Conservation (phyloP, 2,329 filamentous ascomycete genomes). For the Colletotrichum sp. region DNA sequence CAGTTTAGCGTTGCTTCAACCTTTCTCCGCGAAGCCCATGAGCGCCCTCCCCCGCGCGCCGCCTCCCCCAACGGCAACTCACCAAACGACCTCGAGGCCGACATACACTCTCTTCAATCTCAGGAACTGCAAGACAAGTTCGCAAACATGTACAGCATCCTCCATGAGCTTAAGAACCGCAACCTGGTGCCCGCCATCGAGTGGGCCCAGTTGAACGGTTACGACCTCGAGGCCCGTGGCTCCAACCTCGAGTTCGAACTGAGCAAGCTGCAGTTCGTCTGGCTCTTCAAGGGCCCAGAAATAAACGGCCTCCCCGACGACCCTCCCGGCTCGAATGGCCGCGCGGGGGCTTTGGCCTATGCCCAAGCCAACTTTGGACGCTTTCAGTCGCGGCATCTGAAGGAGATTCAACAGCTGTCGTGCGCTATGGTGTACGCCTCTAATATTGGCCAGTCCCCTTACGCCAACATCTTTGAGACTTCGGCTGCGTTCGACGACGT, state of each 20-base stretch:
- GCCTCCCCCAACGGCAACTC: conserved; percentile 7
- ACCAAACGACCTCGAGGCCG: conserved; percentile 30
- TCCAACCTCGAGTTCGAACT: conserved; percentile 97
- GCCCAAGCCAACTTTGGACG: conserved; percentile 74
- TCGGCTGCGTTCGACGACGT: conserved; percentile 81
- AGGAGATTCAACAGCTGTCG: conserved; percentile 81
- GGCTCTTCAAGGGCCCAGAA: conserved; percentile 74
- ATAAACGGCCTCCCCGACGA: conserved; percentile 62
- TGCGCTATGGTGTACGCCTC: conserved; percentile 80
- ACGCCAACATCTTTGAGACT: conserved; percentile 78
- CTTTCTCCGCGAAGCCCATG: conserved; percentile 76
- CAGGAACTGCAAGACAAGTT: conserved; percentile 81
- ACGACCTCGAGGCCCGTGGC: conserved; percentile 76
- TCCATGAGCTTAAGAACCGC: conserved; percentile 75
- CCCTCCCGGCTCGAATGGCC: conserved; percentile 51
- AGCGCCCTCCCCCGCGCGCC: conserved; percentile 31
- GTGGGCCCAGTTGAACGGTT: conserved; percentile 79
- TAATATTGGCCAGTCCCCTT: conserved; percentile 80
- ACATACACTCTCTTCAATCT: conserved; percentile 64
- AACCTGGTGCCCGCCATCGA: conserved; percentile 84
- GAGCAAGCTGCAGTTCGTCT: conserved; percentile 86
- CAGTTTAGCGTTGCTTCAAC: conserved; percentile 88
- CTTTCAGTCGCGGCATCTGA: conserved; percentile 77
- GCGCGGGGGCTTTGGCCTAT: conserved; percentile 73
- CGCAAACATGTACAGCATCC: conserved; percentile 86